Evolutionary conservation across 768 basidiomycete genomes (phyloP), one percentile per base, ranked within the genome.

Genomic region (Podaxis carcinomalis): DNA sequence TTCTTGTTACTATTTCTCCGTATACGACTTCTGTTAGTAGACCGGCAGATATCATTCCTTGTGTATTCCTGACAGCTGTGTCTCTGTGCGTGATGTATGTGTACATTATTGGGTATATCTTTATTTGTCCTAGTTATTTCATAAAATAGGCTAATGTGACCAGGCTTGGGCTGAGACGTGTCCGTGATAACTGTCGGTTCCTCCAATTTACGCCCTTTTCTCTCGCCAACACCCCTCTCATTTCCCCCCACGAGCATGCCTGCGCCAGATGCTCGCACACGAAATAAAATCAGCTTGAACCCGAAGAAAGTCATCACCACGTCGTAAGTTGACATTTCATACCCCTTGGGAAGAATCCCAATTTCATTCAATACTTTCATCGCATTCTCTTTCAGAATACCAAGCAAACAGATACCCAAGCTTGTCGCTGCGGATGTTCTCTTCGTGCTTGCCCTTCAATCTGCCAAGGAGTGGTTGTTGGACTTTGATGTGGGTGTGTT

Each of bases 401-500:
- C 80, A 54, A 79, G 76, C 59, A 80, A 72, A 54, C 74, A 82
- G 37, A 70, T 88, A 51, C 81, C 85, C 9, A 80, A 78, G 65
- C 78, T 90, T 53, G 66, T 87, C 59, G 67, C 87, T 42, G 84
- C 85, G 0, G 87, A 90, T 73, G 72, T 83, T 21, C 73, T 90
- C 51, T 84, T 88, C 61, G 87, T 87, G 36, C 71, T 86, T 19
- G 79, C 86, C 4, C 72, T 88, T 37, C 81, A 85, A 71, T 80
- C 84, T 5, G 79, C 83, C 53, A 90, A 89, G 73, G 87, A 86
- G 66, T 83, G 84, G 76, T 72, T 92, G 5, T 73, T 92, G 51
- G 77, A 83, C 16, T 80, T 81, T 40, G 86, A 90, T 69, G 82
- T 87, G 21, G 86, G 87, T 5, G 81, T 88, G 7, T 87, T 91